phyloP scores from a whole-genome alignment of 148 eudicot species.

The Heliosperma pusillum region DNA sequence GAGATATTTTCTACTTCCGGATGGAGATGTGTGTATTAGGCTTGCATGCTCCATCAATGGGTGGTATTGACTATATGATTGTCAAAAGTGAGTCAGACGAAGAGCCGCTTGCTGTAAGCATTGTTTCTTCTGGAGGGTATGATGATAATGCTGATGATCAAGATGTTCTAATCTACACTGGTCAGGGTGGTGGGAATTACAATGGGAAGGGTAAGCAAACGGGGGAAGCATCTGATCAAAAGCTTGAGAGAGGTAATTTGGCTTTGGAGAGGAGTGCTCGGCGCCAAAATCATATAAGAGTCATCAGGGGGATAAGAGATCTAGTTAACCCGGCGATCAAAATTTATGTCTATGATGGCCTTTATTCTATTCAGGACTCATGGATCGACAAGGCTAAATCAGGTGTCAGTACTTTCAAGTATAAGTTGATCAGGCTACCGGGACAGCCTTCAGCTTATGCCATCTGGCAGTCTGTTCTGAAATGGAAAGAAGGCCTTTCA shows the following conservation, averaged over 20 bases:
- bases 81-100: constrained; percentile 46
- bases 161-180: constrained; percentile 71
- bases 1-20: constrained; percentile 84
- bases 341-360: constrained; percentile 79
- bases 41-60: constrained; percentile 88
- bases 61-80: constrained; percentile 82
- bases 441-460: constrained; percentile 75
- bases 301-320: constrained; percentile 76
- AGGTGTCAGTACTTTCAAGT: constrained; percentile 75
- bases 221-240: constrained; percentile 64
- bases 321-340: constrained; percentile 33
- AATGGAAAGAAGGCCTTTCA: constrained; percentile 63
- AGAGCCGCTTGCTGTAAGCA: constrained; percentile 80
- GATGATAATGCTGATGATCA: constrained; percentile 72
- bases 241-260: constrained; percentile 87
- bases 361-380: constrained; percentile 71
- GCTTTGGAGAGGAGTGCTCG: constrained; percentile 82
- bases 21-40: constrained; percentile 91
- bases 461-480: constrained; percentile 76
- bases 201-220: constrained; percentile 47
- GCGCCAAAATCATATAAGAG: constrained; percentile 71
- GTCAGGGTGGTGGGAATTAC: constrained; percentile 87
- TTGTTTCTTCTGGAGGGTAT: constrained; percentile 88
- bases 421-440: constrained; percentile 66
- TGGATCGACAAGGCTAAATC: constrained; percentile 76